Percentiles rank a stretch among this genome's conserved stretches.
Conservation (phyloP, 2,329 filamentous ascomycete genomes). For the Penicillium glabrum region DNA sequence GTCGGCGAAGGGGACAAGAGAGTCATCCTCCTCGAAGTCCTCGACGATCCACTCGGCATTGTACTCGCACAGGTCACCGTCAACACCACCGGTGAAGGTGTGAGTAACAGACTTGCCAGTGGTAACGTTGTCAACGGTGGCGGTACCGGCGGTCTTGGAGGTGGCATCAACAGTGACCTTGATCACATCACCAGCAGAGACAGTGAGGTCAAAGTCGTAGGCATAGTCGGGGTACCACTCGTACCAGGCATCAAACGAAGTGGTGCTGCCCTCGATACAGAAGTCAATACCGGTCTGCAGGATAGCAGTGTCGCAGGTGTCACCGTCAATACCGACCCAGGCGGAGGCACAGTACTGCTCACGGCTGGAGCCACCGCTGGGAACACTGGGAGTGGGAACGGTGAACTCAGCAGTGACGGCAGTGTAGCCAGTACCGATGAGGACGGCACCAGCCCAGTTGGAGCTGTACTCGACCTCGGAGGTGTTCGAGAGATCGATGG, state of each 20-base stretch:
- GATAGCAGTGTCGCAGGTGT: conserved; percentile 54
- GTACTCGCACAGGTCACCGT: conserved; percentile 49
- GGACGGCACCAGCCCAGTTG: conserved; percentile 61
- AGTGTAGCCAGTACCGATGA: conserved; percentile 52
- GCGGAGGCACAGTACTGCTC: conserved; percentile 37
- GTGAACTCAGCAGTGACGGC: conserved; percentile 55
- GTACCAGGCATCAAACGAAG: conserved; percentile 58
- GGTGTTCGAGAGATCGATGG: conserved; percentile 35
- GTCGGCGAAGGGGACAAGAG: conserved; percentile 5
- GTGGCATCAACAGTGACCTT: conserved; percentile 43
- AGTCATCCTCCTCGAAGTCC: conserved; percentile 1
- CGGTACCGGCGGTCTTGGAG: conserved; percentile 43
- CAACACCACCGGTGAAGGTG: conserved; percentile 46
- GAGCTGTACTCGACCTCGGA: conserved; percentile 49
- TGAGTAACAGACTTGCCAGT: conserved; percentile 54
- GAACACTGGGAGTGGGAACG: conserved; percentile 48
- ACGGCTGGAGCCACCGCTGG: conserved; percentile 34
- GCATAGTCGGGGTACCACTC: conserved; percentile 61
- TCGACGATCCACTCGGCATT: conserved; percentile 66
- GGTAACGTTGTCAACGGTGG: conserved; percentile 51
- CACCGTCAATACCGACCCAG: conserved; percentile 63
- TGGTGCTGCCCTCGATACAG: conserved; percentile 41
- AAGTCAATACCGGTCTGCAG: conserved; percentile 60
- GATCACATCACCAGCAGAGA: conserved; percentile 46
- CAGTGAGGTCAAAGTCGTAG: conserved; percentile 51